Percentiles rank a stretch among this genome's conserved stretches.
Evolutionary conservation across 148 eudicot genomes (phyloP).

Genomic region (Amaranthus cruentus): DNA sequence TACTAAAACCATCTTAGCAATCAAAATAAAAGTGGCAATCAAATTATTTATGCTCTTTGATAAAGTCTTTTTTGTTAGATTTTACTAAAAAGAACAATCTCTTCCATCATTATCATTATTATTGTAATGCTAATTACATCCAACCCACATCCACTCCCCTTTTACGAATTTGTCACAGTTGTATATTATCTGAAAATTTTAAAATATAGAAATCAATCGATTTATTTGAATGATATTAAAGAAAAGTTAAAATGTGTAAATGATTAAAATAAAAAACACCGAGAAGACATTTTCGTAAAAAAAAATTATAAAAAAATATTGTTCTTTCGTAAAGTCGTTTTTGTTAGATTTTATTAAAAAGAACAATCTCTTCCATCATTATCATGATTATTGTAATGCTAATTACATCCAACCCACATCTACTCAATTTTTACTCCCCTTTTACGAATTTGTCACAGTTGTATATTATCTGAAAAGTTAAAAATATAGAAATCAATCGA

Average conservation of each 20-base stretch:
- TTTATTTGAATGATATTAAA: too few relatives aligned
- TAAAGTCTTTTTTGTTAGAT: conserved; percentile 1
- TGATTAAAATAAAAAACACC: too few relatives aligned
- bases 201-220: too few relatives aligned
- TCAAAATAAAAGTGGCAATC: neutral
- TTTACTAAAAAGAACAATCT: conserved; percentile 19
- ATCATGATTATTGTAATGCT: conserved; percentile 8
- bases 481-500: too few relatives aligned
- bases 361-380: conserved; percentile 15
- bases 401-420: conserved; percentile 20
- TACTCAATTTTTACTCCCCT: neutral
- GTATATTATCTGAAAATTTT: too few relatives aligned
- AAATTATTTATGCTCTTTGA: neutral
- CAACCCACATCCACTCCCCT: conserved; percentile 8
- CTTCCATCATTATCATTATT: conserved; percentile 17
- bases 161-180: too few relatives aligned
- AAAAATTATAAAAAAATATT: neutral
- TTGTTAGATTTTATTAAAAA: conserved; percentile 18
- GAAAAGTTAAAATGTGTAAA: too few relatives aligned
- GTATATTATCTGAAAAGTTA: too few relatives aligned
- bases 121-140: conserved; percentile 9
- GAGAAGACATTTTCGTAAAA: too few relatives aligned
- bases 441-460: too few relatives aligned
- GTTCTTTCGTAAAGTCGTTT: neutral
- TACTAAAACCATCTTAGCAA: neutral